phyloP scores from a whole-genome alignment of 139 green algal species.

The Choricystis sp. region DNA sequence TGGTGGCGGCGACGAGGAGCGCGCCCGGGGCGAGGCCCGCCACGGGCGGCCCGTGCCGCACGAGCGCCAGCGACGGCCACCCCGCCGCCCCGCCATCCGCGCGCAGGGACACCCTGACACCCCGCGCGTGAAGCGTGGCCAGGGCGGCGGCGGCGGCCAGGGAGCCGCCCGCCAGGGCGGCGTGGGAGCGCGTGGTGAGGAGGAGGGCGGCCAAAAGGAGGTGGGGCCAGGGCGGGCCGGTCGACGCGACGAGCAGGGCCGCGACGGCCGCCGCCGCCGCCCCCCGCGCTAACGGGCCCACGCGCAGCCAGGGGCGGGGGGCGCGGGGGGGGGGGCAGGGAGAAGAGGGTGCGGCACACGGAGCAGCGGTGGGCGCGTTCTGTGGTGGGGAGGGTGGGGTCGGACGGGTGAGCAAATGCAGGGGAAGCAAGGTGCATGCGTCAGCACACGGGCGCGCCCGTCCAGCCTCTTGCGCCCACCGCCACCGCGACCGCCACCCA shows the following conservation, averaged over 20 bases:
- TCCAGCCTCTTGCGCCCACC: too few relatives aligned
- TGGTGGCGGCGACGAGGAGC: slow-evolving; percentile 17
- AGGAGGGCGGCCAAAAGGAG: slow-evolving; percentile 17
- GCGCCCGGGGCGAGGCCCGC: not conserved
- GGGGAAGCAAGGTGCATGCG: not conserved
- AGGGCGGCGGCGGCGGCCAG: slow-evolving; percentile 9
- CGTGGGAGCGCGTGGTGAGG: slow-evolving; percentile 11
- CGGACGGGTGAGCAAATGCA: not conserved
- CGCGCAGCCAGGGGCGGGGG: not conserved
- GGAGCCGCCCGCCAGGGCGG: slow-evolving; percentile 9
- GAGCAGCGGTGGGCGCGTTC: slow-evolving; percentile 18
- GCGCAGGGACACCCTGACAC: slow-evolving; percentile 15
- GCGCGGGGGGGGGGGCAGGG: slow-evolving; percentile 6
- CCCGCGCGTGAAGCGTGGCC: slow-evolving; percentile 14
- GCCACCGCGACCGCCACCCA: too few relatives aligned
- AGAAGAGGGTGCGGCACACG: slow-evolving; percentile 20
- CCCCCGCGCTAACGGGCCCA: not conserved
- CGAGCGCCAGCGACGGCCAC: not conserved
- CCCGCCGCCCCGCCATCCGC: slow-evolving; percentile 8
- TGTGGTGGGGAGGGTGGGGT: too few relatives aligned
- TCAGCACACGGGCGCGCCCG: too few relatives aligned
- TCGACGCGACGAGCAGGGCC: slow-evolving; percentile 7
- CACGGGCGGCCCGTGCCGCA: slow-evolving; percentile 2
- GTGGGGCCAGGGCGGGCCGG: slow-evolving; percentile 23
- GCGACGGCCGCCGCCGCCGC: slow-evolving; percentile 3